Evolutionary conservation across 2,329 filamentous ascomycete species (phyloP).

Genomic region (Aspergillus versicolor): DNA sequence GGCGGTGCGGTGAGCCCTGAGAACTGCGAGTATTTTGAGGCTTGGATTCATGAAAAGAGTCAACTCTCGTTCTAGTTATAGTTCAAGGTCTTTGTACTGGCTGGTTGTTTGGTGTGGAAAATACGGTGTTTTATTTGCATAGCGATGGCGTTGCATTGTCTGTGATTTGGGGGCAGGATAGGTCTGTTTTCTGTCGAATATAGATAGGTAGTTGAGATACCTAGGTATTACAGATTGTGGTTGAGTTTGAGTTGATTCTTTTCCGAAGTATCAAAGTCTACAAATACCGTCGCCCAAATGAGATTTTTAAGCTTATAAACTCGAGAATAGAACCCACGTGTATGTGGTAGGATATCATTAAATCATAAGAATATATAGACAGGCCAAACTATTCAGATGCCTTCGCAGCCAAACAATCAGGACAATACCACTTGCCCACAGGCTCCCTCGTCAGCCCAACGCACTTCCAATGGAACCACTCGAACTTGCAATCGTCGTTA

Average conservation of each 20-base stretch:
- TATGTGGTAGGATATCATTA: neutral
- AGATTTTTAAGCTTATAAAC: too few species aligned
- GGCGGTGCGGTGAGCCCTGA: slow-evolving; percentile 86
- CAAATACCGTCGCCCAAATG: too few species aligned
- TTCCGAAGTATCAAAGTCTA: too few species aligned
- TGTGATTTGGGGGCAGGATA: slow-evolving; percentile 13
- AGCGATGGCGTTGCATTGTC: slow-evolving; percentile 38
- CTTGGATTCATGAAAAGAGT: slow-evolving; percentile 61
- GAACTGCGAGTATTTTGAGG: slow-evolving; percentile 87
- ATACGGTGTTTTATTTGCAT: slow-evolving; percentile 31
- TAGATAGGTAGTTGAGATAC: neutral
- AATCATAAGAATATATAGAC: neutral
- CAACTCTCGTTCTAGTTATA: slow-evolving; percentile 4
- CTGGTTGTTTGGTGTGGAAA: neutral
- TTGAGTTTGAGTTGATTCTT: too few species aligned
- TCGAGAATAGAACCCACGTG: too few species aligned
- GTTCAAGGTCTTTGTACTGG: neutral
- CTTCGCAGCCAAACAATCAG: slow-evolving; percentile 45
- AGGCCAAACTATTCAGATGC: neutral
- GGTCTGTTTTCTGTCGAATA: slow-evolving; percentile 7
- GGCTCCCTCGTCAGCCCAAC: slow-evolving; percentile 62
- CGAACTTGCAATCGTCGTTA: slow-evolving; percentile 62
- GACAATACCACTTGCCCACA: slow-evolving; percentile 58
- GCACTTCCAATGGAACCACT: slow-evolving; percentile 68
- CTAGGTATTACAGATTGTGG: too few species aligned